Percentiles rank a stretch among this genome's conserved stretches.
Evolutionary conservation across 1,284 basidiomycete genomes (phyloP).

Genomic region (Austropuccinia psidii): DNA sequence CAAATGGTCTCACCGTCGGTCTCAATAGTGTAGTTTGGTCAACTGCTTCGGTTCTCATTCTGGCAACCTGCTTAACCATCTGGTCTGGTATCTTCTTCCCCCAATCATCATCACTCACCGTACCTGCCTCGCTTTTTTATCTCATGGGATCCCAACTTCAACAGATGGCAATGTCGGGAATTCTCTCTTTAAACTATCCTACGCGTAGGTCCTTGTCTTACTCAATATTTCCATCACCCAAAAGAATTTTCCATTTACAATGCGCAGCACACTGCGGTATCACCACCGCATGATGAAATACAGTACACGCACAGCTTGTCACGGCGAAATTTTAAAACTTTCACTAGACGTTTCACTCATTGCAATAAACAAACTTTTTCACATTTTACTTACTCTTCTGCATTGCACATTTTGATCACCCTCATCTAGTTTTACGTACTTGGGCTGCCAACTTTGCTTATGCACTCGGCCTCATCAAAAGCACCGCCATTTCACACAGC

Average conservation of each 20-base stretch:
- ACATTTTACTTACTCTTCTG: not conserved
- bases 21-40: slow-evolving; percentile 43
- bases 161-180: slow-evolving; percentile 43
- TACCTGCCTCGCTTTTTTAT: slow-evolving; percentile 38
- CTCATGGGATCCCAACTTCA: slow-evolving; percentile 40
- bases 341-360: no score
- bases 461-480: slow-evolving; percentile 39
- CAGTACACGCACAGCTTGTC: no score
- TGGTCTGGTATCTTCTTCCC: slow-evolving; percentile 38
- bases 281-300: no score
- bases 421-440: slow-evolving; percentile 41
- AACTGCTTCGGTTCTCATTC: slow-evolving; percentile 39
- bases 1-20: slow-evolving; percentile 46
- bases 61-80: slow-evolving; percentile 41
- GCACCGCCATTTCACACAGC: slow-evolving; percentile 40
- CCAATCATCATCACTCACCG: slow-evolving; percentile 41
- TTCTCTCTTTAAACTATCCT: slow-evolving; percentile 45
- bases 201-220: slow-evolving; percentile 40
- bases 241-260: not conserved
- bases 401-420: slow-evolving; percentile 38
- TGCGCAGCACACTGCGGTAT: no score
- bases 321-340: no score
- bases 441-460: slow-evolving; percentile 41
- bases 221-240: slow-evolving; percentile 41
- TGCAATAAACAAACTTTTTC: no score